Base-by-base conservation (phyloP, 805 yeast genomes). In the Saturnispora dispora region DNA sequence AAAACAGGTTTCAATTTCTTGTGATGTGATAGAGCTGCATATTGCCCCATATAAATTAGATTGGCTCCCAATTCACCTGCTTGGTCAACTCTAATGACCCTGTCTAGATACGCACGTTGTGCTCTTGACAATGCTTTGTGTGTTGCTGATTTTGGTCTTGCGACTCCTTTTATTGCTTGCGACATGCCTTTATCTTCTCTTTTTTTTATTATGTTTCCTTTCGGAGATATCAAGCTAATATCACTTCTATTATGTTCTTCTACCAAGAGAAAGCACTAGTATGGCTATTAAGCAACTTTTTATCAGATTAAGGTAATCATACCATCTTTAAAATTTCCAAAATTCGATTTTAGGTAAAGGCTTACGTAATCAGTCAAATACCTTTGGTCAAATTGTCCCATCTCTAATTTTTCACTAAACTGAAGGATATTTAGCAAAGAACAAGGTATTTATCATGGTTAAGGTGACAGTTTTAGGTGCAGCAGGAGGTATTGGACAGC, bases 21-120 rank as follows among this genome's bases (percentile, higher is more conserved):
- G 58, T 77, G 75, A 50, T 74, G 75, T 11, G 85, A 79, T 48
- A 93, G 71, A 2, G 89, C 89, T 39, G 78, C 71, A 59, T 83
- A 85, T 67, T 93, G 99, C 8, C 98, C 99, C 53, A 83, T 81
- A 66, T 93, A 93, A 47, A 93, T 93, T 58, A 85, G 82, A 65
- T 93, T 82, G 1, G 99, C 99, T 3, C 97, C 99, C 11, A 93
- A 76, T 65, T 93, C 99, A 40, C 99, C 99, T 1, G 99, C 97
- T 68, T 93, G 99, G 64, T 93, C 97, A 7, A 93, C 99, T 48
- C 99, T 75, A 39, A 93, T 79, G 0, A 80, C 81, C 49, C 91
- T 68, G 50, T 85, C 88, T 23, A 86, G 71, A 56, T 75, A 86
- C 0, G 90, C 90, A 53, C 71, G 70, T 60, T 85, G 93, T 0